Percentiles rank a stretch among this genome's conserved stretches.
Conservation (phyloP, 176 grass and related monocot genomes). For the Triticum urartu region DNA sequence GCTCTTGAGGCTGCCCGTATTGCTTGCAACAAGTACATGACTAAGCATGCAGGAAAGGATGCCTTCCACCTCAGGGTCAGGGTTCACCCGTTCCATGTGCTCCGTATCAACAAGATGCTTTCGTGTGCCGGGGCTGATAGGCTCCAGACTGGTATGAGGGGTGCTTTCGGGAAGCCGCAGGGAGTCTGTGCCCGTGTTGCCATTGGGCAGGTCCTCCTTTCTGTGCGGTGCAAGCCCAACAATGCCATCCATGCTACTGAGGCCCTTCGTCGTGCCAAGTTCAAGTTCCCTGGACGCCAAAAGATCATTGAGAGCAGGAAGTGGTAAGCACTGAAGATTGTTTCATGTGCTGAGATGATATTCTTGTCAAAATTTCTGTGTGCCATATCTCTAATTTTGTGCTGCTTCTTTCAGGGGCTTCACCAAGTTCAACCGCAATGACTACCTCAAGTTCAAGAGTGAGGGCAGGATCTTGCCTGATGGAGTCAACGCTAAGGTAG, state of each 20-base stretch:
- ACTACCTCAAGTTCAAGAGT: constrained; percentile 76
- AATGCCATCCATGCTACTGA: constrained; percentile 54
- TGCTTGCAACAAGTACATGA: constrained; percentile 86
- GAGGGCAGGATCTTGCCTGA: constrained; percentile 64
- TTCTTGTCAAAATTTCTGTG: background rate
- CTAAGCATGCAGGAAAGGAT: constrained; percentile 71
- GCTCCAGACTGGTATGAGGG: constrained; percentile 93
- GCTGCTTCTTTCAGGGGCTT: constrained; percentile 52
- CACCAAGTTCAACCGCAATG: constrained; percentile 69
- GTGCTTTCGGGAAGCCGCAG: constrained; percentile 78
- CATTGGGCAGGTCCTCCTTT: constrained; percentile 72
- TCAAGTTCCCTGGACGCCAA: constrained; percentile 84
- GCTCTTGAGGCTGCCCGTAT: constrained; percentile 85
- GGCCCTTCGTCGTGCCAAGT: constrained; percentile 72
- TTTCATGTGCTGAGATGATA: background rate
- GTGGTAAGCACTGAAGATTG: constrained; percentile 37
- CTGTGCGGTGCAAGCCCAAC: constrained; percentile 61
- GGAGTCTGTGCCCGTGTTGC: constrained; percentile 63
- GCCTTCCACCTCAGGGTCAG: constrained; percentile 76
- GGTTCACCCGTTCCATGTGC: constrained; percentile 72
- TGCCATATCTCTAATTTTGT: background rate
- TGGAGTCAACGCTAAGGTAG: constrained; percentile 79
- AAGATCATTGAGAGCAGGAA: constrained; percentile 80
- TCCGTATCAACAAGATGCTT: constrained; percentile 86
- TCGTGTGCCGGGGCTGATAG: constrained; percentile 82